Percentiles rank a stretch among this genome's conserved stretches.
phyloP scores from a whole-genome alignment of 2,329 filamentous ascomycete species.

The Monosporascus sp. region DNA sequence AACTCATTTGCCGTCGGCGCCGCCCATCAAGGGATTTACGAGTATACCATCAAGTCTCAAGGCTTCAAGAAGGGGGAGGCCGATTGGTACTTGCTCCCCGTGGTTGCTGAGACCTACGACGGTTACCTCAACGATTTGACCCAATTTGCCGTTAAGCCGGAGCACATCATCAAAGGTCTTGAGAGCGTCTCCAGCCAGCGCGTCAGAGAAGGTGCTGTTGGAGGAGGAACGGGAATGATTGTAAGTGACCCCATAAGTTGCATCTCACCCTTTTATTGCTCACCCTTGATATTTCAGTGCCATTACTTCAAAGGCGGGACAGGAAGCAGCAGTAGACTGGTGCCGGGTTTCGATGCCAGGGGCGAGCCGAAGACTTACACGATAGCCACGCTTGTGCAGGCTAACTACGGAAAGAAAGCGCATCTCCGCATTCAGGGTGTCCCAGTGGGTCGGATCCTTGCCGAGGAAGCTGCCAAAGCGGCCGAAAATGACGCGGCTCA shows the following conservation, averaged over 20 bases:
- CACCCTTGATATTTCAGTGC: slow-evolving; percentile 45
- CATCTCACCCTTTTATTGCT: neutral
- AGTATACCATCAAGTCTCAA: slow-evolving; percentile 46
- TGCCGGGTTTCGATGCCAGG: slow-evolving; percentile 39
- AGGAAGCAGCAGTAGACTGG: slow-evolving; percentile 53
- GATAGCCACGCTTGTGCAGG: slow-evolving; percentile 57
- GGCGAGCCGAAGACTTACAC: slow-evolving; percentile 43
- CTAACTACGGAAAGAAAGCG: slow-evolving; percentile 56
- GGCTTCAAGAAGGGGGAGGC: slow-evolving; percentile 36
- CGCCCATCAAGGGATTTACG: slow-evolving; percentile 53
- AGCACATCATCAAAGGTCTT: slow-evolving; percentile 51
- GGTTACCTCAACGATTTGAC: slow-evolving; percentile 54
- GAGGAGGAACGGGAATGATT: slow-evolving; percentile 55
- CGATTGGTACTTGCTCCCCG: slow-evolving; percentile 50
- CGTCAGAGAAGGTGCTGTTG: slow-evolving; percentile 57
- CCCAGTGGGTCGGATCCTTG: slow-evolving; percentile 54
- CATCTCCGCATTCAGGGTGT: slow-evolving; percentile 56
- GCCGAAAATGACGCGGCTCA: slow-evolving; percentile 16
- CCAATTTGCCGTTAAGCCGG: slow-evolving; percentile 48
- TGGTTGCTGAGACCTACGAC: slow-evolving; percentile 60
- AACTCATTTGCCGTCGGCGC: slow-evolving; percentile 53
- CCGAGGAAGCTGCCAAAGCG: slow-evolving; percentile 33
- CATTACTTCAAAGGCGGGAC: slow-evolving; percentile 64
- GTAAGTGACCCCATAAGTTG: slow-evolving; percentile 11
- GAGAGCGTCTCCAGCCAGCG: slow-evolving; percentile 41